Conservation (phyloP, 1,284 basidiomycete species). For the Ganoderma leucocontextum region DNA sequence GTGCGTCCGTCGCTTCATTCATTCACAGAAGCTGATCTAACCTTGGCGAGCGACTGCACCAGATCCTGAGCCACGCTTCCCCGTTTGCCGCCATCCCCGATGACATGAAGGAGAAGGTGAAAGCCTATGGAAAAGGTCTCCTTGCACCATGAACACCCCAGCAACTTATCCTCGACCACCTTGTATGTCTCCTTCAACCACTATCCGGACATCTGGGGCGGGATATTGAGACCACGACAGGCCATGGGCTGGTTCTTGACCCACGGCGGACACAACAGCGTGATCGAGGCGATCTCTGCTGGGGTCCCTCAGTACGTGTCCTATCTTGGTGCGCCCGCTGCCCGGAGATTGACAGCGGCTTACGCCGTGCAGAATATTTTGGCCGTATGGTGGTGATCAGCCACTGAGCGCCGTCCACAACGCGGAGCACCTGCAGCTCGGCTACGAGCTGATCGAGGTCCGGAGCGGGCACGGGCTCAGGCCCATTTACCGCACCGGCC, state of each 20-base stretch:
- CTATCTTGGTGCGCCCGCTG: background rate
- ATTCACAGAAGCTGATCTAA: background rate
- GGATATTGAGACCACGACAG: conserved; percentile 8
- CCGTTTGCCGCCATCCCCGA: conserved; percentile 26
- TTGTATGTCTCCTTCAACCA: conserved; percentile 23
- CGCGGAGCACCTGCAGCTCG: conserved; percentile 25
- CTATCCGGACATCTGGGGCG: no score
- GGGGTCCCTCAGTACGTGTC: conserved; percentile 33
- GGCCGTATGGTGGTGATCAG: conserved; percentile 40
- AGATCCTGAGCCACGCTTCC: conserved; percentile 36
- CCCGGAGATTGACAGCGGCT: background rate
- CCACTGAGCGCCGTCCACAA: conserved; percentile 34
- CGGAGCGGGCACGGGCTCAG: conserved; percentile 36
- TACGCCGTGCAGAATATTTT: conserved; percentile 20
- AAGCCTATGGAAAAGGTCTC: conserved; percentile 25
- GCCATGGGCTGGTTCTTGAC: conserved; percentile 36
- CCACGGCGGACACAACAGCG: conserved; percentile 37
- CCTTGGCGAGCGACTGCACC: background rate
- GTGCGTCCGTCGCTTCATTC: conserved; percentile 14
- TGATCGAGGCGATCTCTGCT: conserved; percentile 28
- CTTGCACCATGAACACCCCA: conserved; percentile 34
- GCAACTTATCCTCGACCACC: conserved; percentile 34
- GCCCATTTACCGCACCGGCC: conserved; percentile 31
- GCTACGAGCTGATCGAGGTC: conserved; percentile 41
- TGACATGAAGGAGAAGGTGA: conserved; percentile 25